Conservation (phyloP, 106 monocot genomes). For the Vanilla planifolia region DNA sequence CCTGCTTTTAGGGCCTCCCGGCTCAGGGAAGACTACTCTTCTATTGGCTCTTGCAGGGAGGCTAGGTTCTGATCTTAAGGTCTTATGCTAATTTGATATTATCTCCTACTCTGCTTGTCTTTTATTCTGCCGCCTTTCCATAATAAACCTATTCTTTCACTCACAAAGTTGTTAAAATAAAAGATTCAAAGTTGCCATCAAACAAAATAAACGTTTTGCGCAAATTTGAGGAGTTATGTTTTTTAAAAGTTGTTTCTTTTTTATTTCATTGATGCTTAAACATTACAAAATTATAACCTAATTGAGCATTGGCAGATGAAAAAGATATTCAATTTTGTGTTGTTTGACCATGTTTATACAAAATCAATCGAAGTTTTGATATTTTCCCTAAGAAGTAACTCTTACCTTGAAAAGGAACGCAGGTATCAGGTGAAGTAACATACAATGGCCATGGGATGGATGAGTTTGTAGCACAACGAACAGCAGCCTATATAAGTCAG, state of each 20-base stretch:
- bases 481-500: conserved; percentile 30
- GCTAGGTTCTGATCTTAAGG: conserved; percentile 43
- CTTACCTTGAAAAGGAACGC: conserved; percentile 2
- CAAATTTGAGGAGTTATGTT: too few relatives aligned
- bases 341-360: too few relatives aligned
- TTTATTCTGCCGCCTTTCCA: too few relatives aligned
- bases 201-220: too few relatives aligned
- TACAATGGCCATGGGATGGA: conserved; percentile 35
- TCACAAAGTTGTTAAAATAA: too few relatives aligned
- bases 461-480: conserved; percentile 42
- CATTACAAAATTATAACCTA: too few relatives aligned
- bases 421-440: conserved; percentile 41
- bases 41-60: conserved; percentile 61
- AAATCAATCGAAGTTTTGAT: neutral
- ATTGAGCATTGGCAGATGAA: too few relatives aligned
- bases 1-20: conserved; percentile 62
- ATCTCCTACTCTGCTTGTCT: neutral
- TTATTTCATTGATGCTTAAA: too few relatives aligned
- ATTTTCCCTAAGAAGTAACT: neutral
- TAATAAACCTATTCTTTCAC: too few relatives aligned
- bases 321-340: too few relatives aligned
- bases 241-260: too few relatives aligned
- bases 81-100: neutral
- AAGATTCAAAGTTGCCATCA: too few relatives aligned
- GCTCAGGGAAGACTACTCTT: conserved; percentile 56